Evolutionary conservation across 371 early-diverging fungal genomes (phyloP).

Genomic region (Dichotomocladium elegans): DNA sequence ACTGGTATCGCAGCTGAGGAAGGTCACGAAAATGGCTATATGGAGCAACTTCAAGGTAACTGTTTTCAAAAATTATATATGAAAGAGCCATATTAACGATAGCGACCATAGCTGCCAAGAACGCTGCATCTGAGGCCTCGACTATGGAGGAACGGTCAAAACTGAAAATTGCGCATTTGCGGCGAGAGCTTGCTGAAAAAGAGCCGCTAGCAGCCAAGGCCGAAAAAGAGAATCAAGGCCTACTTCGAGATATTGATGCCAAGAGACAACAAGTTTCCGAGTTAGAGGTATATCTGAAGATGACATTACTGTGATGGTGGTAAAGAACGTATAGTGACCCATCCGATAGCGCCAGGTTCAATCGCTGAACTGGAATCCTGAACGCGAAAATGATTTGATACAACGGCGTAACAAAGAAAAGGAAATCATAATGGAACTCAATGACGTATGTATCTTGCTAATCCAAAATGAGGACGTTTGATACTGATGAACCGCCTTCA

Average conservation of each 20-base stretch:
- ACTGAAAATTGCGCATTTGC: slow-evolving; percentile 64
- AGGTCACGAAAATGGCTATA: slow-evolving; percentile 91
- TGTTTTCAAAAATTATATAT: neutral
- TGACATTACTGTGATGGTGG: too few species aligned
- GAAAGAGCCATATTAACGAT: neutral
- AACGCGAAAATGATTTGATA: slow-evolving; percentile 37
- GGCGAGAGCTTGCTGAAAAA: slow-evolving; percentile 59
- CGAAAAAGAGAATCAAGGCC: slow-evolving; percentile 41
- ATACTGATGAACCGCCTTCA: neutral
- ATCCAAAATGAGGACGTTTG: neutral
- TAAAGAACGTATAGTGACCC: too few species aligned
- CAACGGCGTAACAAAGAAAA: slow-evolving; percentile 28
- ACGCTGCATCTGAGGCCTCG: slow-evolving; percentile 47
- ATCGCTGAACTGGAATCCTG: slow-evolving; percentile 50
- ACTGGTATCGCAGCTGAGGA: slow-evolving; percentile 90
- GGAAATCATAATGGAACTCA: slow-evolving; percentile 28
- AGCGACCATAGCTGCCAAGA: slow-evolving; percentile 50
- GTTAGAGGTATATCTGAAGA: slow-evolving; percentile 19
- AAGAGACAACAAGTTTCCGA: slow-evolving; percentile 44
- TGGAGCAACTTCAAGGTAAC: slow-evolving; percentile 83
- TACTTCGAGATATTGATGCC: slow-evolving; percentile 37
- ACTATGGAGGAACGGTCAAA: slow-evolving; percentile 72
- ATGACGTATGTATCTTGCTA: slow-evolving; percentile 28
- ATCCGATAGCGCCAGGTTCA: neutral
- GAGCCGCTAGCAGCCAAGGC: slow-evolving; percentile 49